Conservation (phyloP, 2,329 filamentous ascomycete species). For the Nothomitra cinnamomea region DNA sequence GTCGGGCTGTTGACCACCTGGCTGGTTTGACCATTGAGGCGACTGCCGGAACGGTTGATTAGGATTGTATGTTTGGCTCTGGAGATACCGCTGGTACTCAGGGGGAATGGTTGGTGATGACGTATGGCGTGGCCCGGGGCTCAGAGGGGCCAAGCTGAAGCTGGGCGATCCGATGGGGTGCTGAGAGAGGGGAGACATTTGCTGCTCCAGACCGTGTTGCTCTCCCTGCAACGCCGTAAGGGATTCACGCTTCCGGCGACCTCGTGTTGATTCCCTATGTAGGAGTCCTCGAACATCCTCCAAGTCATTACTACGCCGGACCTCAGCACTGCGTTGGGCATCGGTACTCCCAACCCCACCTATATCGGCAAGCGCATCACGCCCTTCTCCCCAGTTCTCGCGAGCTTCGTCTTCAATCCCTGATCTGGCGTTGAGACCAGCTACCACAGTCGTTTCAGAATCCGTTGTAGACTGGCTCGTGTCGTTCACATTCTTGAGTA, state of each 20-base stretch:
- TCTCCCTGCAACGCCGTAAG: neutral
- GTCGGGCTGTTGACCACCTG: neutral
- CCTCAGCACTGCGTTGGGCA: neutral
- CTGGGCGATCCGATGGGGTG: neutral
- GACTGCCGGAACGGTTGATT: neutral
- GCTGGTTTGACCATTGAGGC: neutral
- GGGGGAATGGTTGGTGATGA: neutral
- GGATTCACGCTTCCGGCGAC: slow-evolving; percentile 3
- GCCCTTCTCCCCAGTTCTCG: slow-evolving; percentile 19
- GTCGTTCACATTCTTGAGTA: neutral
- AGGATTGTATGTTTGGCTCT: neutral
- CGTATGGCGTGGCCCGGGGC: neutral
- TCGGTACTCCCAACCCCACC: slow-evolving; percentile 3
- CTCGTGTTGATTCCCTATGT: slow-evolving; percentile 1
- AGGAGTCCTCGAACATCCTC: slow-evolving; percentile 5
- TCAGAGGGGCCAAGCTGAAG: neutral
- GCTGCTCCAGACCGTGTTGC: neutral
- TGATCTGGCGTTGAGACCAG: slow-evolving; percentile 25
- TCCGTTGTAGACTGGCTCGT: neutral
- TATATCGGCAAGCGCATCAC: slow-evolving; percentile 8
- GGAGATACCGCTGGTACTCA: neutral
- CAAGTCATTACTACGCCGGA: slow-evolving; percentile 4
- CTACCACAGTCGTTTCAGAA: slow-evolving; percentile 25
- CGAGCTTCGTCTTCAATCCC: slow-evolving; percentile 26
- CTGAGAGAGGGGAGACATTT: neutral